Percentiles rank a stretch among this genome's conserved stretches.
Conservation (phyloP, 1,284 basidiomycete species). For the Anthracocystis walkeri region DNA sequence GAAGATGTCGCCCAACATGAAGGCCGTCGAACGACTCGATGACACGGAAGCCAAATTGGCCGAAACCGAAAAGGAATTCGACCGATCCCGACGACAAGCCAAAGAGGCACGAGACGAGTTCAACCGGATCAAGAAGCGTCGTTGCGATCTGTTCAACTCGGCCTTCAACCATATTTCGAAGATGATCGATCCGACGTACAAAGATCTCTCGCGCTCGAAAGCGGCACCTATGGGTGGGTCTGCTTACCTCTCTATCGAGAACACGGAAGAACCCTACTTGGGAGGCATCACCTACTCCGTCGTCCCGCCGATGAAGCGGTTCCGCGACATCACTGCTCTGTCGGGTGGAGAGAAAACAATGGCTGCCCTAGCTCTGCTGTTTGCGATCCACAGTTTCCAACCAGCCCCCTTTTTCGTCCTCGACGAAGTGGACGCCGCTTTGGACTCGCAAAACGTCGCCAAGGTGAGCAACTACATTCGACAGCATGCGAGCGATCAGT, state of each 20-base stretch:
- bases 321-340: conserved; percentile 98
- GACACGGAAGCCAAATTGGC: conserved; percentile 81
- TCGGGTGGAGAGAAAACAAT: conserved; percentile 99
- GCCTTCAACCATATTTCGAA: conserved; percentile 96
- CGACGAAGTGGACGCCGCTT: conserved; percentile 96
- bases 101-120: conserved; percentile 90
- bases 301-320: conserved; percentile 96
- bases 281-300: conserved; percentile 98
- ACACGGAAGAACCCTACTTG: conserved; percentile 96
- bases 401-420: conserved; percentile 98
- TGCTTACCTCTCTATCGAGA: conserved; percentile 94
- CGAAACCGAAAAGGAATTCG: conserved; percentile 74
- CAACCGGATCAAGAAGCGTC: conserved; percentile 81
- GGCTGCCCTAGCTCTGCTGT: conserved; percentile 91
- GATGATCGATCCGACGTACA: conserved; percentile 94
- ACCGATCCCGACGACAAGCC: conserved; percentile 78
- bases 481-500: conserved; percentile 72
- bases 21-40: conserved; percentile 92
- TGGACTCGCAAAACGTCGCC: conserved; percentile 71
- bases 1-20: conserved; percentile 94
- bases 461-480: conserved; percentile 67
- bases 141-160: conserved; percentile 86
- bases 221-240: conserved; percentile 93
- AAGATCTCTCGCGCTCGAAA: conserved; percentile 94
- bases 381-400: conserved; percentile 92